A percentile compares a stretch with the other conserved stretches of the same genome.
Conservation (phyloP, 352 stramenopile species). For the Phytophthora aleatoria region DNA sequence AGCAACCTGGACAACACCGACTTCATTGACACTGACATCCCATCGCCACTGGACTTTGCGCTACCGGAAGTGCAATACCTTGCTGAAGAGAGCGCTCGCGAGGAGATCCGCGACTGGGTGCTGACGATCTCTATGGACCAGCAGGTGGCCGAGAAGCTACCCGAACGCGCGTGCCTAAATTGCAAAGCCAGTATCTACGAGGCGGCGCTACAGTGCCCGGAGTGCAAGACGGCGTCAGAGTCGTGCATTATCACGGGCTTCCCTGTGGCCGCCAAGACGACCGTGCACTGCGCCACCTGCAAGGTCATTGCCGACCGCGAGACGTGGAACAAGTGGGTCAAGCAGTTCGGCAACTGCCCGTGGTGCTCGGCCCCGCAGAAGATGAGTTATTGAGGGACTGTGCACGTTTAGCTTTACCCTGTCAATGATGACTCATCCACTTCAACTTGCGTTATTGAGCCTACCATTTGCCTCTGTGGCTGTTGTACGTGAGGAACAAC, state of each 20-base stretch:
- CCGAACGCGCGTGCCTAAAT: conserved; percentile 68
- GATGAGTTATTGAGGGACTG: conserved; percentile 70
- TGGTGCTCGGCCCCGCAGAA: conserved; percentile 86
- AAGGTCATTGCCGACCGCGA: conserved; percentile 86
- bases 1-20: conserved; percentile 93
- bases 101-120: conserved; percentile 96
- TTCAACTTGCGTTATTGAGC: conserved; percentile 29
- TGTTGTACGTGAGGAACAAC: conserved; percentile 16
- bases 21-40: conserved; percentile 93
- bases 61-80: conserved; percentile 83
- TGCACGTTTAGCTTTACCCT: background rate
- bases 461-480: background rate
- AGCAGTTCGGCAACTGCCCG: conserved; percentile 82
- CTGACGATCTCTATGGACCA: conserved; percentile 96
- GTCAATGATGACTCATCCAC: conserved; percentile 14
- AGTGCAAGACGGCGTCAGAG: conserved; percentile 78
- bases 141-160: conserved; percentile 91
- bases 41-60: conserved; percentile 75
- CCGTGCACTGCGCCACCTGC: conserved; percentile 89
- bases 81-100: conserved; percentile 77
- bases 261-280: conserved; percentile 85
- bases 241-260: conserved; percentile 93
- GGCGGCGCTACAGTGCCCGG: conserved; percentile 69
- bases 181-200: conserved; percentile 91
- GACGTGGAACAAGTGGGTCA: conserved; percentile 91